Evolutionary conservation across 2,329 filamentous ascomycete species (phyloP), one percentile per base, ranked within the genome.

Genomic region (Fusarium torulosum): DNA sequence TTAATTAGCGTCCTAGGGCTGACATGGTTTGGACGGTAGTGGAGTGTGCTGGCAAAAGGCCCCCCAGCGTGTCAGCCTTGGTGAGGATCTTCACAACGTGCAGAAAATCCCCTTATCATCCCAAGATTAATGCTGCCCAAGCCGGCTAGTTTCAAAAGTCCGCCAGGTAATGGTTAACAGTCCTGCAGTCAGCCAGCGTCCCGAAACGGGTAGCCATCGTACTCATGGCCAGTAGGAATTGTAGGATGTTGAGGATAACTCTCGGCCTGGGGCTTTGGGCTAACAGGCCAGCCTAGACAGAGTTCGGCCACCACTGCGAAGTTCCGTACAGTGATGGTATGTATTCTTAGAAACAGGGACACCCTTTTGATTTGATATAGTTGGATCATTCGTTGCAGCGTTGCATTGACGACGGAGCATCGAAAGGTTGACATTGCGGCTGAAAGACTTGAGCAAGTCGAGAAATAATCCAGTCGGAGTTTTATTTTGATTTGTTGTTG

Each of bases 1-100:
- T 31, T 29, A 29, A 47, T 66, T 70, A 71, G 69, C 64, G 62
- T 68, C 67, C 69, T 72, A 72, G 67, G 71, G 71, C 71, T 73
- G 71, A 73, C 65, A 63, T 55, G 67, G 46, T 59, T 50, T 17
- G 33, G 15, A 37, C 33, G 17, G 44, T 35, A 50, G 67, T 60
- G 63, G 58, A 55, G 59, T 50, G 35, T 54, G 53, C 37, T 53
- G 59, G 46, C 38, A 56, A 44, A 51, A 50, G 8, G 27, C 27
- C 27, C 27, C 44, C 35, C 31, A 38, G 53, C 50, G 27, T 67
- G 65, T 66, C 65, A 66, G 61, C 65, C 60, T 69, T 42, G 60
- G 53, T 27, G 33, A 47, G 19, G 56, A 49, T 46, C 50, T 47
- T 66, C 25, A 45, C 31, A 44, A 21, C 37, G 21, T 40, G 50